Percentiles rank a stretch among this genome's conserved stretches.
These are phyloP conservation scores for Fragaria nilgerrensis DNA, from an alignment of 306 rosid genomes.

Conservation along the genomic window DNA sequence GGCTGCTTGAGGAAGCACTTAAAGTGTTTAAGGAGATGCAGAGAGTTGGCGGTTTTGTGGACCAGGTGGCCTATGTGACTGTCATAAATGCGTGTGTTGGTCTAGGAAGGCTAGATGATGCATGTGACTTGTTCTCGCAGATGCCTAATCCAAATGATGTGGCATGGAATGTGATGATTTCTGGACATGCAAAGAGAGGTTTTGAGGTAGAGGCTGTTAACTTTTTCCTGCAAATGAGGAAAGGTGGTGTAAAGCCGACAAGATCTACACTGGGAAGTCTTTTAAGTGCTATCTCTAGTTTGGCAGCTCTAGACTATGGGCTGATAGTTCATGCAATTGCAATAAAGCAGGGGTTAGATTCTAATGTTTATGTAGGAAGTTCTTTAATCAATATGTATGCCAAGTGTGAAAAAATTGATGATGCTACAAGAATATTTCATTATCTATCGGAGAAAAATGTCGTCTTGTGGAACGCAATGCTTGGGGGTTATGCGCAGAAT, in stretches of 20 bases:
- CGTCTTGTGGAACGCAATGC: slow-evolving; percentile 84
- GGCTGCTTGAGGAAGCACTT: slow-evolving; percentile 54
- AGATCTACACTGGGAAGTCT: slow-evolving; percentile 89
- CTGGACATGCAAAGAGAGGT: slow-evolving; percentile 72
- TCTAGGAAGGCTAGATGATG: slow-evolving; percentile 44
- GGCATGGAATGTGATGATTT: slow-evolving; percentile 88
- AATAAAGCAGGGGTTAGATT: slow-evolving; percentile 62
- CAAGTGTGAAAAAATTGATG: slow-evolving; percentile 50
- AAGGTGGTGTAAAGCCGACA: slow-evolving; percentile 47
- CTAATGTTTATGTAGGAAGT: slow-evolving; percentile 80
- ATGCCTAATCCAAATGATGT: slow-evolving; percentile 55
- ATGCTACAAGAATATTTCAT: slow-evolving; percentile 53
- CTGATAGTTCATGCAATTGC: slow-evolving; percentile 66
- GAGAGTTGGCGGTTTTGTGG: slow-evolving; percentile 39
- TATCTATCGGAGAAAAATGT: slow-evolving; percentile 45
- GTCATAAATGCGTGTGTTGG: slow-evolving; percentile 51
- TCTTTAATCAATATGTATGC: slow-evolving; percentile 86
- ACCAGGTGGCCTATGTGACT: slow-evolving; percentile 59
- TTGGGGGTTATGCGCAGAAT: slow-evolving; percentile 63
- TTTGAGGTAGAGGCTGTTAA: slow-evolving; percentile 40
- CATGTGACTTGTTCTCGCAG: slow-evolving; percentile 48
- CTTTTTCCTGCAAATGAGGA: slow-evolving; percentile 55
- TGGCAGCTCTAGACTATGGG: slow-evolving; percentile 47
- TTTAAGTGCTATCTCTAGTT: slow-evolving; percentile 60
- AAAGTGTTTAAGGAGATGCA: slow-evolving; percentile 54